Conservation (phyloP, 73 alveolate genomes). For the Halteria grandinella region DNA sequence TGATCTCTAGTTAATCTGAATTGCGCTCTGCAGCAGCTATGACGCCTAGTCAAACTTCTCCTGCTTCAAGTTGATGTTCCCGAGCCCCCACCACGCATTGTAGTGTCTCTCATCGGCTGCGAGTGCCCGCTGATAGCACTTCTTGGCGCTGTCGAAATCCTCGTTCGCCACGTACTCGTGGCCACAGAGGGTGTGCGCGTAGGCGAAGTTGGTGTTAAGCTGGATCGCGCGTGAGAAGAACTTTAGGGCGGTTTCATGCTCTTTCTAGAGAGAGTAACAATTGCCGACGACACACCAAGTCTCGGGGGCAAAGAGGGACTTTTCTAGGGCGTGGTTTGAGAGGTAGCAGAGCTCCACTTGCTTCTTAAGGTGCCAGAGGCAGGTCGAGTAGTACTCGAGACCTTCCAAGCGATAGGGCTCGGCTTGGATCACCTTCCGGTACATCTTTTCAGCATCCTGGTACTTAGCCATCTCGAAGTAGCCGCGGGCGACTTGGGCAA, state of each 20-base stretch:
- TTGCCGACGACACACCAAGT: slow-evolving; percentile 97
- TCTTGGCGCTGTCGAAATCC: slow-evolving; percentile 90
- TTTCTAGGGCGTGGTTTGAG: slow-evolving; percentile 82
- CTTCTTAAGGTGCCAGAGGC: slow-evolving; percentile 96
- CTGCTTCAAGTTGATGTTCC: slow-evolving; percentile 91
- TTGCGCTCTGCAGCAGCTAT: slow-evolving; percentile 79
- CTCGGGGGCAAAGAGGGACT: slow-evolving; percentile 91
- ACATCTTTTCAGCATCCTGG: slow-evolving; percentile 90
- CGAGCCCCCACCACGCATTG: slow-evolving; percentile 99
- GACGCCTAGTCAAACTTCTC: slow-evolving; percentile 93
- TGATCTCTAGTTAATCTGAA: slow-evolving; percentile 82
- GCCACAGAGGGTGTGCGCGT: slow-evolving; percentile 94
- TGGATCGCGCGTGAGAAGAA: slow-evolving; percentile 94
- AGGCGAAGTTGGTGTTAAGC: slow-evolving; percentile 87
- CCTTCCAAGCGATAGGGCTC: slow-evolving; percentile 96
- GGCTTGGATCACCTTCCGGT: slow-evolving; percentile 71
- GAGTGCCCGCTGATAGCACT: slow-evolving; percentile 84
- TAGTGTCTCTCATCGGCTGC: slow-evolving; percentile 91
- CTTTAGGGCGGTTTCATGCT: slow-evolving; percentile 95
- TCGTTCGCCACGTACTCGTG: slow-evolving; percentile 96
- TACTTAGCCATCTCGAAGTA: slow-evolving; percentile 91
- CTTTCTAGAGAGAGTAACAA: slow-evolving; percentile 93
- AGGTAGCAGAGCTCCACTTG: slow-evolving; percentile 91
- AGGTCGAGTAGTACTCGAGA: slow-evolving; percentile 91
- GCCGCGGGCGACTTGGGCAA: slow-evolving; percentile 88